A percentile compares a stretch with the other conserved stretches of the same genome.
Conservation (phyloP, 2,329 filamentous ascomycete species). For the Chrysosporium queenslandicum region DNA sequence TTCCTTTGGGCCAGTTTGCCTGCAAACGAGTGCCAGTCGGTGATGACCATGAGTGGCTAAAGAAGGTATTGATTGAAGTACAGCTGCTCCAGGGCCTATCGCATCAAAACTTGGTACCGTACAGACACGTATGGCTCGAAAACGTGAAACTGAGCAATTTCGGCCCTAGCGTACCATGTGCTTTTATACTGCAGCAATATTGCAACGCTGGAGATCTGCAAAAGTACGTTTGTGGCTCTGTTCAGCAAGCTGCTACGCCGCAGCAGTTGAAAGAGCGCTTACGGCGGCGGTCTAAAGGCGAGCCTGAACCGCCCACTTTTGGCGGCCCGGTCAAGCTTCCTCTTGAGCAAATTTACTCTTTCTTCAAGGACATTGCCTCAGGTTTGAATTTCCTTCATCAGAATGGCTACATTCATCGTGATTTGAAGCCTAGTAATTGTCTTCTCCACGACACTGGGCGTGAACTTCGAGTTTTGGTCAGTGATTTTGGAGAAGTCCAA, state of each 20-base stretch:
- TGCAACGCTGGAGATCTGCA: constrained; percentile 91
- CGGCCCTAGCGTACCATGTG: constrained; percentile 82
- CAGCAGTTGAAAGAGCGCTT: constrained; percentile 84
- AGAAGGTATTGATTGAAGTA: constrained; percentile 89
- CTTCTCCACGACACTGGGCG: constrained; percentile 67
- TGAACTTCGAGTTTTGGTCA: constrained; percentile 72
- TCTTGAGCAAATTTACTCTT: constrained; percentile 91
- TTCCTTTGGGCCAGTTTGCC: constrained; percentile 79
- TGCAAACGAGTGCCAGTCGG: constrained; percentile 96
- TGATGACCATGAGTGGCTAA: constrained; percentile 87
- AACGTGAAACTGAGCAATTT: constrained; percentile 76
- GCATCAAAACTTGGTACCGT: constrained; percentile 90
- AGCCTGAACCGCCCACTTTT: constrained; percentile 53
- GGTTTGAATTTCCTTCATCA: constrained; percentile 81
- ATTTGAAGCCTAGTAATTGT: constrained; percentile 94
- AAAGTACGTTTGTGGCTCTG: constrained; percentile 67
- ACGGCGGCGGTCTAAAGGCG: constrained; percentile 69
- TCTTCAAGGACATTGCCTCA: constrained; percentile 91
- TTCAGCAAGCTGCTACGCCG: constrained; percentile 54
- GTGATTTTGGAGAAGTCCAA: constrained; percentile 96
- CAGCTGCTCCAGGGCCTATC: constrained; percentile 84
- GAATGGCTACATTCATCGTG: constrained; percentile 89
- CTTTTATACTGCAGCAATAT: constrained; percentile 95
- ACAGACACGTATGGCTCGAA: constrained; percentile 95
- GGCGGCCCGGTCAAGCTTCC: constrained; percentile 48